Evolutionary conservation across 208 protist species (phyloP).

Genomic region (Trypanosoma congolense): DNA sequence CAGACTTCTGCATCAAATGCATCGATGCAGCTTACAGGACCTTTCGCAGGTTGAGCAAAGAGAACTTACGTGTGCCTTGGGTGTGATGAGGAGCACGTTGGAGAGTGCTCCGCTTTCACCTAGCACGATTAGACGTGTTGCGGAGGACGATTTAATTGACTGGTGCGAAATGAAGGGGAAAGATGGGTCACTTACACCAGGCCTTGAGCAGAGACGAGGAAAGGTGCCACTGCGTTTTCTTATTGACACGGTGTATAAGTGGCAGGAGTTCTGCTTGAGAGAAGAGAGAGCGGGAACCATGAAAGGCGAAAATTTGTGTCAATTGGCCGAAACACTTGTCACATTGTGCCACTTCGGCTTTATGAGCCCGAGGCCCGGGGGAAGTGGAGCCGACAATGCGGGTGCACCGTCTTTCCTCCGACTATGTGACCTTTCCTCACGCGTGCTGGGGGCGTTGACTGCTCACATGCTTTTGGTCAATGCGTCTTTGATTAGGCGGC

Average conservation of each 20-base stretch:
- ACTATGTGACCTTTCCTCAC: constrained; percentile 7
- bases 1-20: not conserved
- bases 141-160: constrained; percentile 2
- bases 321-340: no score
- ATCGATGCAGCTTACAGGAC: no score
- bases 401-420: not conserved
- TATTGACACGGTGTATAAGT: constrained; percentile 9
- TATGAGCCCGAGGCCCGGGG: no score
- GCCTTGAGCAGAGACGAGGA: not conserved
- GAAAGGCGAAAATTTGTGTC: no score
- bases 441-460: not conserved
- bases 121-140: not conserved
- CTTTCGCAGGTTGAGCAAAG: not conserved
- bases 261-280: no score
- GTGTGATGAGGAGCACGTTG: not conserved
- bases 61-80: not conserved
- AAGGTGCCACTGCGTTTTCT: constrained; percentile 1
- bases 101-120: constrained; percentile 5
- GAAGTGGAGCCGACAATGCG: no score
- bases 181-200: not conserved
- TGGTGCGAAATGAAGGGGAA: not conserved
- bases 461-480: not conserved
- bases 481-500: not conserved
- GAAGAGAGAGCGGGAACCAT: no score
- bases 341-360: no score